These are phyloP conservation scores for Monilinia aucupariae DNA, from an alignment of 2,329 filamentous ascomycete species.

Conservation along the genomic window DNA sequence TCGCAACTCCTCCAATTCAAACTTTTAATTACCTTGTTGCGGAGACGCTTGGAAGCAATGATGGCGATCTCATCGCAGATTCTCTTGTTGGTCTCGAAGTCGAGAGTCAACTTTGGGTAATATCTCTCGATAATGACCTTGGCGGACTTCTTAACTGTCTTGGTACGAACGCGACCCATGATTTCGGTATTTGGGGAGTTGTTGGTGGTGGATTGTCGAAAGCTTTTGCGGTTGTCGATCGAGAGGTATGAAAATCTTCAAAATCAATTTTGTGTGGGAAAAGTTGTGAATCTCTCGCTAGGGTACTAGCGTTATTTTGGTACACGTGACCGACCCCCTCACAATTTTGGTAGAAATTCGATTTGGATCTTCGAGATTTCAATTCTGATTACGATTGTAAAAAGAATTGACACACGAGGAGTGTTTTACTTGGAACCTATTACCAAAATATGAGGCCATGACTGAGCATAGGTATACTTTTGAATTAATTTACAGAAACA, in stretches of 20 bases:
- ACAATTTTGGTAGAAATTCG: background rate
- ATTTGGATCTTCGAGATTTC: background rate
- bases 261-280: conserved; percentile 17
- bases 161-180: conserved; percentile 43
- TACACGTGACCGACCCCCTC: background rate
- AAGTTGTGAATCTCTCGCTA: conserved; percentile 14
- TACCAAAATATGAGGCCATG: no score
- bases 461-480: background rate
- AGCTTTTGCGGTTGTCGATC: conserved; percentile 15
- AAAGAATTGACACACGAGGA: background rate
- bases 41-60: conserved; percentile 96
- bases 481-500: background rate
- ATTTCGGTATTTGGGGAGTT: conserved; percentile 30
- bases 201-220: conserved; percentile 17
- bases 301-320: background rate
- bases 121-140: conserved; percentile 99
- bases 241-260: background rate
- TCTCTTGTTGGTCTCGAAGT: conserved; percentile 99
- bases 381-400: background rate
- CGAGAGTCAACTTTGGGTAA: conserved; percentile 95
- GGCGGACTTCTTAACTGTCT: conserved; percentile 53
- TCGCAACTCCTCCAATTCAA: conserved; percentile 38
- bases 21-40: conserved; percentile 77
- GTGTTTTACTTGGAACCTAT: background rate
- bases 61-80: conserved; percentile 99